Evolutionary conservation across 129 eudicot species (phyloP).

Genomic region (carrot (Daucus carota)): DH1_v3.0 NC_030385.2:5442001-5442500

Average conservation of each 20-base stretch:
- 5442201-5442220: background rate
- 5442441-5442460: slow-evolving; percentile 48
- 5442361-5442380: slow-evolving; percentile 46
- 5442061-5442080: background rate
- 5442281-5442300: background rate
- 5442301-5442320: slow-evolving; percentile 21
- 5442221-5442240: too few relatives aligned
- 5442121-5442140: background rate
- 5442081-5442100: background rate
- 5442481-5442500: background rate
- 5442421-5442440: background rate
- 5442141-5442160: background rate
- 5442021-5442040: background rate
- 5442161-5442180: background rate
- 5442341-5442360: slow-evolving; percentile 74
- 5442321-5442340: slow-evolving; percentile 78
- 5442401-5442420: slow-evolving; percentile 29
- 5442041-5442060: background rate
- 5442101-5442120: background rate
- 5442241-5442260: background rate
- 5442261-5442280: background rate
- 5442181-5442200: background rate
- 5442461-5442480: slow-evolving; percentile 34
- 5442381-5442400: slow-evolving; percentile 51
- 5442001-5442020: background rate